phyloP scores from a whole-genome alignment of 148 eudicot species.

The Gaultheria prostrata region DNA sequence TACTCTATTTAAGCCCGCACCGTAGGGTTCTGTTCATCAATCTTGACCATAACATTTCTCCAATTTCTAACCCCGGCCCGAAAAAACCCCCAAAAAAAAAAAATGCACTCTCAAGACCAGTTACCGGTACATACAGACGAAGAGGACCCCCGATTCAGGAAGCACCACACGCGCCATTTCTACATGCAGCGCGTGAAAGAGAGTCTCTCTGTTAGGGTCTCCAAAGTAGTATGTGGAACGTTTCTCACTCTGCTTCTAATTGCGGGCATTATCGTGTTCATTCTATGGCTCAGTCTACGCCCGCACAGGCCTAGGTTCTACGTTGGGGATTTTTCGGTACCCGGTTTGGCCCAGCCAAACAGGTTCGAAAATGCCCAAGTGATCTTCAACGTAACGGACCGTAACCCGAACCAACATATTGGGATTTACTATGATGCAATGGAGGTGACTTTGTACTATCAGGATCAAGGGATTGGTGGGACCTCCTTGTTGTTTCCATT shows the following conservation, averaged over 20 bases:
- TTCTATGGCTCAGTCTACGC: constrained; percentile 69
- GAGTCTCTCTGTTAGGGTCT: constrained; percentile 63
- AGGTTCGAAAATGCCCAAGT: constrained; percentile 44
- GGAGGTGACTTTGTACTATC: constrained; percentile 41
- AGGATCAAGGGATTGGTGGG: constrained; percentile 47
- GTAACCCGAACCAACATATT: constrained; percentile 67
- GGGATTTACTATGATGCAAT: constrained; percentile 57
- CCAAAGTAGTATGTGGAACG: constrained; percentile 63
- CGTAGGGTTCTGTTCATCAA: constrained; percentile 13
- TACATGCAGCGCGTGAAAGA: constrained; percentile 69
- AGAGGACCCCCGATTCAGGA: constrained; percentile 14
- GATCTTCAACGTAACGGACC: constrained; percentile 54
- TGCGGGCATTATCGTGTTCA: constrained; percentile 59
- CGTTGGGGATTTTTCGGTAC: constrained; percentile 50
- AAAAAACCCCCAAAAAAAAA: neutral
- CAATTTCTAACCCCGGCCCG: neutral
- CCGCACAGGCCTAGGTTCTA: constrained; percentile 79
- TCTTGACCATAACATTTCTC: neutral
- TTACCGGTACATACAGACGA: constrained; percentile 19
- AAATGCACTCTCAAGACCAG: constrained; percentile 18
- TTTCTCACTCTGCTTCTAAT: constrained; percentile 51
- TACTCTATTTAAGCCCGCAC: neutral
- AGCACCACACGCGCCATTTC: constrained; percentile 54
- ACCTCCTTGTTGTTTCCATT: constrained; percentile 40
- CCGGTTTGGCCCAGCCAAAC: constrained; percentile 44